Evolutionary conservation across 2,329 filamentous ascomycete species (phyloP).

Genomic region (Ophiostoma australiae): DNA sequence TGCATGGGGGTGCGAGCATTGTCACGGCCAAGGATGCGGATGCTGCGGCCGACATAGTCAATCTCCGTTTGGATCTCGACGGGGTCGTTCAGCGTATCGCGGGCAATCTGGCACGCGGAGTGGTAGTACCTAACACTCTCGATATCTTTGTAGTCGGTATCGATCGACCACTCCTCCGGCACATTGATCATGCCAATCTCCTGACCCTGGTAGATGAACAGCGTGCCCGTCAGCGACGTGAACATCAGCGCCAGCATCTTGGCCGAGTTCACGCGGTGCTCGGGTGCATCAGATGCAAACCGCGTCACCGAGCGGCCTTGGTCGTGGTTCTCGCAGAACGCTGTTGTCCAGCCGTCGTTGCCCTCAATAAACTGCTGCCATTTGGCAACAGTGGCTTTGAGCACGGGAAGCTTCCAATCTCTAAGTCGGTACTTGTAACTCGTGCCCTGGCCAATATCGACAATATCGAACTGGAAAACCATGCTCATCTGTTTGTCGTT

Average conservation of each 20-base stretch:
- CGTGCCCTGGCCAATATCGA: constrained; percentile 53
- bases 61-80: constrained; percentile 41
- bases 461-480: constrained; percentile 64
- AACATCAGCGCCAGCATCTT: constrained; percentile 53
- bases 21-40: constrained; percentile 59
- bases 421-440: constrained; percentile 49
- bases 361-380: constrained; percentile 50
- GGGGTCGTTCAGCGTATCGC: constrained; percentile 30
- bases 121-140: constrained; percentile 47
- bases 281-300: constrained; percentile 43
- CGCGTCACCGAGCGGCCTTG: constrained; percentile 53
- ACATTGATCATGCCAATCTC: constrained; percentile 57
- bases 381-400: constrained; percentile 41
- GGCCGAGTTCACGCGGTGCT: constrained; percentile 42
- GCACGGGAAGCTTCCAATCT: constrained; percentile 44
- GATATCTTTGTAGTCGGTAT: constrained; percentile 44
- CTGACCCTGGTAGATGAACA: constrained; percentile 58
- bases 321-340: constrained; percentile 62
- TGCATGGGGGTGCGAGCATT: constrained; percentile 65
- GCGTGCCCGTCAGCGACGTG: constrained; percentile 46
- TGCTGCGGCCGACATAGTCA: constrained; percentile 44
- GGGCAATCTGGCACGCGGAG: constrained; percentile 29
- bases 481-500: constrained; percentile 59
- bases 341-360: constrained; percentile 54
- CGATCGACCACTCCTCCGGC: constrained; percentile 45